Percentiles rank a stretch among this genome's conserved stretches.
Evolutionary conservation across 371 early-diverging fungal species (phyloP).

Genomic region (Funneliformis caledonium): DNA sequence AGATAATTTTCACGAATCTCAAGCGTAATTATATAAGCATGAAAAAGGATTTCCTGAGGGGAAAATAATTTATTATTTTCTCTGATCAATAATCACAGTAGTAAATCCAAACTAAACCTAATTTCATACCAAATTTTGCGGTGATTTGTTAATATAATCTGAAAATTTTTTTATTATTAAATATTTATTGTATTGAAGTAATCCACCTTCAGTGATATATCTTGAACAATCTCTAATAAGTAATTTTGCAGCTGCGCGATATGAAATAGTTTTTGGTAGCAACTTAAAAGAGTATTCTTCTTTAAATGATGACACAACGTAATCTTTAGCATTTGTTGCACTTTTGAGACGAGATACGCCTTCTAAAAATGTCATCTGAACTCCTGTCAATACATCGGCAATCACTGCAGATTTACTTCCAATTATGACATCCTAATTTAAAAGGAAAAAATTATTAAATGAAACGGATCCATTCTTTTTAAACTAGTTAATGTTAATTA

Average conservation of each 20-base stretch:
- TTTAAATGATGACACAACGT: neutral
- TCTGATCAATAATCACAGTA: neutral
- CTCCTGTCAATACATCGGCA: constrained; percentile 3
- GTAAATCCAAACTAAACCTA: neutral
- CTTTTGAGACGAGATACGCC: neutral
- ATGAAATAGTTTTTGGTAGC: neutral
- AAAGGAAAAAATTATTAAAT: neutral
- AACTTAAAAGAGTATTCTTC: constrained; percentile 4
- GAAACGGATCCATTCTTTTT: neutral
- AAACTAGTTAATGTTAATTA: neutral
- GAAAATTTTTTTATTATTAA: neutral
- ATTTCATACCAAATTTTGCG: neutral
- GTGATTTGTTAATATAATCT: neutral
- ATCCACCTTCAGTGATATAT: neutral
- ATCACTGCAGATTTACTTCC: neutral
- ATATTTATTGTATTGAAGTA: neutral
- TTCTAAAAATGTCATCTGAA: constrained; percentile 8
- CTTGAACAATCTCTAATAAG: constrained; percentile 1
- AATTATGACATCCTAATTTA: constrained; percentile 5
- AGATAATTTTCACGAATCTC: neutral
- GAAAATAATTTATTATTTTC: neutral
- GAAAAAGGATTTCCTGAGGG: constrained; percentile 6
- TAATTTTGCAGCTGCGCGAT: neutral
- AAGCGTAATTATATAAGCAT: neutral
- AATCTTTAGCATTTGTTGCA: neutral